Percentiles rank a stretch among this genome's conserved stretches.
phyloP scores from a whole-genome alignment of 768 basidiomycete genomes.

The Cantharellus anzutake region DNA sequence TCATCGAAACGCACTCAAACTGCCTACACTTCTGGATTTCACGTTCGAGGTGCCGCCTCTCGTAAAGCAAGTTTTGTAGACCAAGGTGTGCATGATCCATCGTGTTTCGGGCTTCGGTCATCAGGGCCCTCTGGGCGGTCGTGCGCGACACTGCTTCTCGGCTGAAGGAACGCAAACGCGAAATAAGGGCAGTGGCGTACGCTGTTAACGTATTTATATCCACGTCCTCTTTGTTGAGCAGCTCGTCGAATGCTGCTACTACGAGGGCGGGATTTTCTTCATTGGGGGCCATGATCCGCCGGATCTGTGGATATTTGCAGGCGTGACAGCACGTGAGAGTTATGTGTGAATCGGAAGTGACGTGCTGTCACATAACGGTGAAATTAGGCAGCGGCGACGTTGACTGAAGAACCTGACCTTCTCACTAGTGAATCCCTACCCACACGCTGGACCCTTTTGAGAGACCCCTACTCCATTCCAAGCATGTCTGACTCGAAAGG shows the following conservation, averaged over 20 bases:
- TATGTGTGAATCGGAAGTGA: too few relatives aligned
- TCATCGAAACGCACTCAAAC: slow-evolving; percentile 48
- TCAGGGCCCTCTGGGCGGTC: slow-evolving; percentile 43
- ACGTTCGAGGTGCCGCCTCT: slow-evolving; percentile 74
- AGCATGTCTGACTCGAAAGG: too few relatives aligned
- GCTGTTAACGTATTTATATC: neutral
- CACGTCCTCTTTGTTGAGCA: neutral
- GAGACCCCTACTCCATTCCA: too few relatives aligned
- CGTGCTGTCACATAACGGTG: too few relatives aligned
- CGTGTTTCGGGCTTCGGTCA: slow-evolving; percentile 56
- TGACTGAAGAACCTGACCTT: too few relatives aligned
- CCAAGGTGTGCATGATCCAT: slow-evolving; percentile 83
- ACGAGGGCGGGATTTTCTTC: neutral
- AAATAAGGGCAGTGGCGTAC: slow-evolving; percentile 57
- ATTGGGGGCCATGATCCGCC: neutral
- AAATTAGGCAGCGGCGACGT: too few relatives aligned
- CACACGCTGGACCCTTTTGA: too few relatives aligned
- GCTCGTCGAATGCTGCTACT: neutral
- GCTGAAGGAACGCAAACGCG: slow-evolving; percentile 61
- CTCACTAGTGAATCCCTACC: too few relatives aligned
- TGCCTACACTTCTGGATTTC: slow-evolving; percentile 88
- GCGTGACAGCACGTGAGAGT: too few relatives aligned
- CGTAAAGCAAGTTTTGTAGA: slow-evolving; percentile 73
- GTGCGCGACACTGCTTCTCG: slow-evolving; percentile 53
- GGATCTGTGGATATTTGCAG: too few relatives aligned